Evolutionary conservation across 208 protist species (phyloP).

Genomic region (Leishmania guyanensis): DNA sequence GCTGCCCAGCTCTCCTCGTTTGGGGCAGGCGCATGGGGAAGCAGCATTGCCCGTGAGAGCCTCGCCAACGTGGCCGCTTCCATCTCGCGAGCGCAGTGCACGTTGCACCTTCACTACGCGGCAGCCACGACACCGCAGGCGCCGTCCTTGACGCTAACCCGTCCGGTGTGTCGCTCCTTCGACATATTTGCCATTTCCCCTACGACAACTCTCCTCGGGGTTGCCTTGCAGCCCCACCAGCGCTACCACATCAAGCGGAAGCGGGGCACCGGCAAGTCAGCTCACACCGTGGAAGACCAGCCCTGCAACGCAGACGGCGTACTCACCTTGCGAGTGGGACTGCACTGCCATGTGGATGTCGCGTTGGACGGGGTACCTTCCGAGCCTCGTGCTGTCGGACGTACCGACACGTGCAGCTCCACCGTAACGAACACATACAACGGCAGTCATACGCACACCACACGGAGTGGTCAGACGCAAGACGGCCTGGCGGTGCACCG

Average conservation of each 20-base stretch:
- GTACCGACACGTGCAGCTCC: not conserved
- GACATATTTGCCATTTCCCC: conserved; percentile 23
- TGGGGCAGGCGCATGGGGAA: not conserved
- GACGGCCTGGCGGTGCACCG: not conserved
- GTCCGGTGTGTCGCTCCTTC: conserved; percentile 18
- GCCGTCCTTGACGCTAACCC: not conserved
- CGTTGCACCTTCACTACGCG: conserved; percentile 21
- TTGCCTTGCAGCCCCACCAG: conserved; percentile 43
- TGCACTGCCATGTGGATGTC: conserved; percentile 23
- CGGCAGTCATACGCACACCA: not conserved
- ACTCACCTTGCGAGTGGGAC: conserved; percentile 24
- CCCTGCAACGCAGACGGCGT: not conserved
- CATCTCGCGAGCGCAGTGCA: conserved; percentile 28
- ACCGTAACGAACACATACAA: not conserved
- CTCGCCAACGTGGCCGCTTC: conserved; percentile 2
- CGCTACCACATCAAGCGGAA: conserved; percentile 38
- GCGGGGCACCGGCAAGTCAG: not conserved
- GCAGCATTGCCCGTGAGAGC: not conserved
- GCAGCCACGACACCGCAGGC: not conserved
- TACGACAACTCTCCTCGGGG: conserved; percentile 23
- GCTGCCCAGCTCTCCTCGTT: not conserved
- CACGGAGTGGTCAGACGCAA: not conserved
- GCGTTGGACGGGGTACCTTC: conserved; percentile 9
- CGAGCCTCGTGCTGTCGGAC: not conserved
- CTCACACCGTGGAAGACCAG: not conserved